Conservation (phyloP, 2,329 filamentous ascomycete species). For the Pseudogymnoascus sp. region DNA sequence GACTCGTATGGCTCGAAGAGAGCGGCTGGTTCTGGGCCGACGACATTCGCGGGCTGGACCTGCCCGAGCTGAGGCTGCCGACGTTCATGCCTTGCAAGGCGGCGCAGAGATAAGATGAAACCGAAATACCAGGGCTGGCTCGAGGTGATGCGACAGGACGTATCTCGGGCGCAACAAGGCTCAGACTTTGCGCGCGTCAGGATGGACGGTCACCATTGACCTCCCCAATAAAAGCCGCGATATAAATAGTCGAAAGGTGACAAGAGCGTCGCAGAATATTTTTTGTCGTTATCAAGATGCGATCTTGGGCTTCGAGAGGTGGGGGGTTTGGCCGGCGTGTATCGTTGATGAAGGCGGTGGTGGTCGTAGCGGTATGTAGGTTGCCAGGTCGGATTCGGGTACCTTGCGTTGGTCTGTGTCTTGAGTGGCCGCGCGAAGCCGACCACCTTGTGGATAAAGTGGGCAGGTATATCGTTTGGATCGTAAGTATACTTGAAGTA, state of each 20-base stretch:
- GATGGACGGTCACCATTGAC: slow-evolving; percentile 7
- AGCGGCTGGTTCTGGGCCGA: background rate
- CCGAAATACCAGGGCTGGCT: background rate
- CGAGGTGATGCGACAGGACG: background rate
- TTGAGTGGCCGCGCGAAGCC: slow-evolving; percentile 4
- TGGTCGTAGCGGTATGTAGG: background rate
- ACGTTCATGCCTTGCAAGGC: slow-evolving; percentile 10
- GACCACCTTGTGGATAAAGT: slow-evolving; percentile 6
- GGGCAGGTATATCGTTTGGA: background rate
- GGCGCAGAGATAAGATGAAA: slow-evolving; percentile 4
- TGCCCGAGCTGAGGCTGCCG: slow-evolving; percentile 6
- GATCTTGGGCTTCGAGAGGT: background rate
- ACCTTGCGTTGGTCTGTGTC: slow-evolving; percentile 10
- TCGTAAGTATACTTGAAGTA: slow-evolving; percentile 1
- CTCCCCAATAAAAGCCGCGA: background rate
- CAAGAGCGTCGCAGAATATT: slow-evolving; percentile 4
- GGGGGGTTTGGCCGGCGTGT: background rate
- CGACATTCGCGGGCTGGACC: slow-evolving; percentile 3
- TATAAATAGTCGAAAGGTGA: background rate
- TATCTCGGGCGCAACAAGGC: background rate
- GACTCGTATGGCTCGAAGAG: slow-evolving; percentile 12
- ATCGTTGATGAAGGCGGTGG: background rate
- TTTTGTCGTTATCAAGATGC: slow-evolving; percentile 1
- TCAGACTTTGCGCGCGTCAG: slow-evolving; percentile 9
- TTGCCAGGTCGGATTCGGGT: slow-evolving; percentile 9